These are phyloP conservation scores for Phytophthora sp. DNA, from an alignment of 352 stramenopile genomes.

Conservation along the genomic window DNA sequence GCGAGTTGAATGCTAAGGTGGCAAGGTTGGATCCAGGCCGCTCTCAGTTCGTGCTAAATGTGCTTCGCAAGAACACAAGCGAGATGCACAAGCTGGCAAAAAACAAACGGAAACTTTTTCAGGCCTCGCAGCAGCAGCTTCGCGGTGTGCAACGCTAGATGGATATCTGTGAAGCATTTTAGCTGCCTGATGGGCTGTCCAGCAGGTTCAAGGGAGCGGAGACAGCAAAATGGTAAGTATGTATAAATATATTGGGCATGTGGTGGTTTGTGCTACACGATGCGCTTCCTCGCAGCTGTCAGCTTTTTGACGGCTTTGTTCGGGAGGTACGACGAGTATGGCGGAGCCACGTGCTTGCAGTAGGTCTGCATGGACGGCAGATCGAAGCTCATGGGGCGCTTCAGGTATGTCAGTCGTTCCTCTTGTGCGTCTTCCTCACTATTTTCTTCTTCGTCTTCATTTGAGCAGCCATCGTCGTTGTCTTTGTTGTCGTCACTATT, in stretches of 20 bases:
- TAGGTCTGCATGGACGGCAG: slow-evolving; percentile 80
- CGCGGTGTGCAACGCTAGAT: slow-evolving; percentile 40
- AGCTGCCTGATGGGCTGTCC: no score
- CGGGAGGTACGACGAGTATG: slow-evolving; percentile 64
- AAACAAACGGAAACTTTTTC: slow-evolving; percentile 69
- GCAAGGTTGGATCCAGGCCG: slow-evolving; percentile 61
- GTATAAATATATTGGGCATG: slow-evolving; percentile 42
- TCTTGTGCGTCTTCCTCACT: slow-evolving; percentile 7
- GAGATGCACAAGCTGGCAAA: slow-evolving; percentile 82
- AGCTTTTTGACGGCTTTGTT: slow-evolving; percentile 20
- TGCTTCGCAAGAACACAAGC: slow-evolving; percentile 65
- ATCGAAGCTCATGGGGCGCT: slow-evolving; percentile 42
- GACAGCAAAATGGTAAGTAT: slow-evolving; percentile 32
- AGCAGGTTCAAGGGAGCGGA: neutral
- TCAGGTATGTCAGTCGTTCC: slow-evolving; percentile 29
- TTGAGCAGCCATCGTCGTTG: slow-evolving; percentile 4
- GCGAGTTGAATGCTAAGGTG: slow-evolving; percentile 65
- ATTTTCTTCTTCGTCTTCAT: slow-evolving; percentile 14
- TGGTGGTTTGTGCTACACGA: slow-evolving; percentile 14
- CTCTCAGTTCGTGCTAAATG: slow-evolving; percentile 73
- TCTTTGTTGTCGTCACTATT: slow-evolving; percentile 11
- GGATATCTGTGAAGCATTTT: no score
- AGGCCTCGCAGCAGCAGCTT: slow-evolving; percentile 68
- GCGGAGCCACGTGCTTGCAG: slow-evolving; percentile 59
- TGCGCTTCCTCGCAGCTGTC: slow-evolving; percentile 20